Conservation (phyloP, 495 filamentous ascomycete genomes). For the Pseudomonodictys pantanalensis region DNA sequence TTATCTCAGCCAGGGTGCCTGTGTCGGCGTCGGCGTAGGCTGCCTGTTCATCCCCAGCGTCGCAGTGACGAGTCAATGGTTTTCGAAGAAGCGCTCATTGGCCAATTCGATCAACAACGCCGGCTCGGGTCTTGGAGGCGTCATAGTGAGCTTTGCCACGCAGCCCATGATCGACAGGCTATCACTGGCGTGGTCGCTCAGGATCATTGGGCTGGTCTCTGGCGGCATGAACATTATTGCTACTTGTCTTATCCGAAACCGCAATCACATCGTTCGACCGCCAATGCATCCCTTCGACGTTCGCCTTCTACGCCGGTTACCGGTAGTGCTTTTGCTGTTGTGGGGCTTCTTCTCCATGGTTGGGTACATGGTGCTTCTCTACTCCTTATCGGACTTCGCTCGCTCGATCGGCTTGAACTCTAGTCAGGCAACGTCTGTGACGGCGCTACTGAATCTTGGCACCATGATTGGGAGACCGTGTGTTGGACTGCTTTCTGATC, state of each 20-base stretch:
- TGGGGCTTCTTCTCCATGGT: slow-evolving; percentile 33
- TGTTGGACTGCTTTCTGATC: slow-evolving; percentile 22
- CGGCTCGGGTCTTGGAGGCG: slow-evolving; percentile 57
- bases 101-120: slow-evolving; percentile 54
- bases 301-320: background rate
- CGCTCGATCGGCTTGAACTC: slow-evolving; percentile 16
- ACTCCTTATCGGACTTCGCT: slow-evolving; percentile 24
- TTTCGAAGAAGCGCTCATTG: slow-evolving; percentile 49
- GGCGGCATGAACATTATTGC: slow-evolving; percentile 14
- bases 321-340: slow-evolving; percentile 21
- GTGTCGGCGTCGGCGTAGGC: slow-evolving; percentile 51
- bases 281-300: slow-evolving; percentile 20
- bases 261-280: slow-evolving; percentile 22
- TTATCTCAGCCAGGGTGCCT: slow-evolving; percentile 53
- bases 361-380: slow-evolving; percentile 29
- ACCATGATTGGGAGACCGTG: slow-evolving; percentile 25
- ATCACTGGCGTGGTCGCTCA: slow-evolving; percentile 25
- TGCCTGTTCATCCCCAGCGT: slow-evolving; percentile 52
- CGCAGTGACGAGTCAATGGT: slow-evolving; percentile 52
- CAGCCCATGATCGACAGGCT: slow-evolving; percentile 41
- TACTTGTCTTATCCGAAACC: slow-evolving; percentile 18
- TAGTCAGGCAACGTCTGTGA: slow-evolving; percentile 9
- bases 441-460: slow-evolving; percentile 24
- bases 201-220: slow-evolving; percentile 25
- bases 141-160: slow-evolving; percentile 50